phyloP scores from a whole-genome alignment of 1,284 basidiomycete genomes.

The Cystobasidiaceae sp. region DNA sequence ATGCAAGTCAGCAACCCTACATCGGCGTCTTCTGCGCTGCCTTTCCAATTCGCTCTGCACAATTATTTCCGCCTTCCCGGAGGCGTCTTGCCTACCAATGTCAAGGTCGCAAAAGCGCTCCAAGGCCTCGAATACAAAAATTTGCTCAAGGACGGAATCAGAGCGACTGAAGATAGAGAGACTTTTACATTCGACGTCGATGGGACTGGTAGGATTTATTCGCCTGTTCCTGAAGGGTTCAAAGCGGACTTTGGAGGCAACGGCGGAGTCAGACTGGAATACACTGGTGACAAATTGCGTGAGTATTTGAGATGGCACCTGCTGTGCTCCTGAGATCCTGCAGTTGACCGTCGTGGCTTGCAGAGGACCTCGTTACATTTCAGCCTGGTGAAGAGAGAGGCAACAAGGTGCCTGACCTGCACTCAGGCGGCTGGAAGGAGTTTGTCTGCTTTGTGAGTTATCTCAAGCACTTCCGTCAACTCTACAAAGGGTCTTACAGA shows the following conservation, averaged over 20 bases:
- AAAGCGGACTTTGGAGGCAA: conserved; percentile 24
- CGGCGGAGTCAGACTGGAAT: conserved; percentile 34
- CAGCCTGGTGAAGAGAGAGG: conserved; percentile 47
- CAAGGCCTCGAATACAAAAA: conserved; percentile 38
- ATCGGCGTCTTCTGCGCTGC: conserved; percentile 31
- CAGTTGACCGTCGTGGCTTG: not conserved
- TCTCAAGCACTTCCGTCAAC: too few species aligned
- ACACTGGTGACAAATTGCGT: conserved; percentile 34
- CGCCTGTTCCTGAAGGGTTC: conserved; percentile 32
- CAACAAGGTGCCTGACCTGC: conserved; percentile 46
- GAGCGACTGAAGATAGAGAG: conserved; percentile 30
- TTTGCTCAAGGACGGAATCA: conserved; percentile 33
- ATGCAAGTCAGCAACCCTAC: conserved; percentile 35
- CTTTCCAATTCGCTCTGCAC: conserved; percentile 49
- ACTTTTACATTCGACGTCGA: conserved; percentile 40
- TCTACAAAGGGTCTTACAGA: too few species aligned
- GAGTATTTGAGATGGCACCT: too few species aligned
- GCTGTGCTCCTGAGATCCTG: not conserved
- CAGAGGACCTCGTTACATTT: conserved; percentile 44
- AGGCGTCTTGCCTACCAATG: conserved; percentile 30
- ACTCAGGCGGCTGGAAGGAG: conserved; percentile 43
- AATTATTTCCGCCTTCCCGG: conserved; percentile 45
- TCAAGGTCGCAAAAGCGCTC: conserved; percentile 34
- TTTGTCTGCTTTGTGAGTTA: conserved; percentile 46
- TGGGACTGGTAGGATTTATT: conserved; percentile 42